A percentile compares a stretch with the other conserved stretches of the same genome.
Evolutionary conservation across 2,329 filamentous ascomycete species (phyloP).

Genomic region (Apiospora koreana): DNA sequence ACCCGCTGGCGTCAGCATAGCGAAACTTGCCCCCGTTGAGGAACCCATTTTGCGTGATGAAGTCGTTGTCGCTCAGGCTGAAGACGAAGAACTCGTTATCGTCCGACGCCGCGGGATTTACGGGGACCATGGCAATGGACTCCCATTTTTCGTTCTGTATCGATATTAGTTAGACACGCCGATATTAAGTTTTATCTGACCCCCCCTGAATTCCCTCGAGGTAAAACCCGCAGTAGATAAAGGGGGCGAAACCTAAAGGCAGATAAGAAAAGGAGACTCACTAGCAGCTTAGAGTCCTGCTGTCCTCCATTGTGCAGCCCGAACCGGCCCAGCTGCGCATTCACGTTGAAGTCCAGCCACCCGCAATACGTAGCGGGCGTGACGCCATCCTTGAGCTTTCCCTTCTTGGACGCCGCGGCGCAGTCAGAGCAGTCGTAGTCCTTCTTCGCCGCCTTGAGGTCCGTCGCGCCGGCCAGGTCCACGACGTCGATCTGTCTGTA

Average conservation of each 20-base stretch:
- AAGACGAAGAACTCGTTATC: constrained; percentile 66
- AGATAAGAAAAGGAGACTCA: constrained; percentile 16
- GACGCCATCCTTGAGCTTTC: constrained; percentile 55
- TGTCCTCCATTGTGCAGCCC: constrained; percentile 68
- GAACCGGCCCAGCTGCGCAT: constrained; percentile 64
- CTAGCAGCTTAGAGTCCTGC: constrained; percentile 56
- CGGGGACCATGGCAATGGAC: constrained; percentile 62
- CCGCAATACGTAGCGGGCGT: constrained; percentile 62
- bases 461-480: constrained; percentile 61
- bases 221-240: not conserved
- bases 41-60: constrained; percentile 68
- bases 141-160: constrained; percentile 80
- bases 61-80: constrained; percentile 71
- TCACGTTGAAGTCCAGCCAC: constrained; percentile 70
- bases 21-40: constrained; percentile 58
- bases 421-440: constrained; percentile 39
- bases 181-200: too few relatives aligned
- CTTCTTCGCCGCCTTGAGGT: constrained; percentile 50
- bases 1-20: constrained; percentile 60
- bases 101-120: constrained; percentile 43
- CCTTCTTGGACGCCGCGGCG: constrained; percentile 37
- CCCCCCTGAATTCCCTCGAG: too few relatives aligned
- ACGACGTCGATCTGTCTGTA: constrained; percentile 73
- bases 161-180: too few relatives aligned
- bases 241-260: not conserved